phyloP scores from a whole-genome alignment of 805 yeast genomes.

The Candida nonsorbophila region DNA sequence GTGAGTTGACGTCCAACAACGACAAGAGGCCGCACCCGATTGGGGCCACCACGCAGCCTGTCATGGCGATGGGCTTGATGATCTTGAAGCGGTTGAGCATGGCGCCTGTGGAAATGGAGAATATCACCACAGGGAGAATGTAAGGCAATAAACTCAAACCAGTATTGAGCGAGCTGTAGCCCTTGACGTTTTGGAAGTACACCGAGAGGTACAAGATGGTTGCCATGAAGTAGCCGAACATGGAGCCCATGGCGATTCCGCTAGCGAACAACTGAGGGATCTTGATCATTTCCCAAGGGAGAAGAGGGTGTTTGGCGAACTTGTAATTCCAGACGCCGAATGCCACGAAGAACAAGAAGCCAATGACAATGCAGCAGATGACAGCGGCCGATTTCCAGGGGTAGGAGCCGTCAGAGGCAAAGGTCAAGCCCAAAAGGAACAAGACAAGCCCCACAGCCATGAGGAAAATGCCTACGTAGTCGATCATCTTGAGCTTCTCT shows the following conservation, averaged over 20 bases:
- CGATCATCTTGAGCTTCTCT: conserved; percentile 37
- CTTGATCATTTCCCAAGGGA: conserved; percentile 39
- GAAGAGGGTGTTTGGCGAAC: conserved; percentile 39
- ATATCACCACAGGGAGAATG: conserved; percentile 32
- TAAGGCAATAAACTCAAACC: conserved; percentile 43
- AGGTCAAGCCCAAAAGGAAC: conserved; percentile 43
- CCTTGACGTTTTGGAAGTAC: conserved; percentile 48
- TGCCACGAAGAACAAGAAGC: conserved; percentile 24
- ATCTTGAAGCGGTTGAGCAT: conserved; percentile 30
- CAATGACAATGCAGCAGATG: conserved; percentile 42
- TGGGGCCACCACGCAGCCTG: conserved; percentile 29
- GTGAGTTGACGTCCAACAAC: conserved; percentile 35
- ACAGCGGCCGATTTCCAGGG: conserved; percentile 53
- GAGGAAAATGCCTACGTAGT: conserved; percentile 41
- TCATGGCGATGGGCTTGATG: conserved; percentile 36
- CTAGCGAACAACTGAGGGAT: conserved; percentile 33
- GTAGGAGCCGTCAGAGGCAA: conserved; percentile 42
- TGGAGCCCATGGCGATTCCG: conserved; percentile 24
- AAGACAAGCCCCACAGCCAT: conserved; percentile 38
- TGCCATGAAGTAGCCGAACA: conserved; percentile 34
- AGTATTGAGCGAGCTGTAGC: conserved; percentile 35
- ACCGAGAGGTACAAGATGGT: conserved; percentile 17
- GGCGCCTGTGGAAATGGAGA: conserved; percentile 34
- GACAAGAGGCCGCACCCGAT: conserved; percentile 42
- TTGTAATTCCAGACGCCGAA: conserved; percentile 39